Percentiles rank a stretch among this genome's conserved stretches.
Conservation (phyloP, 768 basidiomycete species). For the Mycena vulgaris region DNA sequence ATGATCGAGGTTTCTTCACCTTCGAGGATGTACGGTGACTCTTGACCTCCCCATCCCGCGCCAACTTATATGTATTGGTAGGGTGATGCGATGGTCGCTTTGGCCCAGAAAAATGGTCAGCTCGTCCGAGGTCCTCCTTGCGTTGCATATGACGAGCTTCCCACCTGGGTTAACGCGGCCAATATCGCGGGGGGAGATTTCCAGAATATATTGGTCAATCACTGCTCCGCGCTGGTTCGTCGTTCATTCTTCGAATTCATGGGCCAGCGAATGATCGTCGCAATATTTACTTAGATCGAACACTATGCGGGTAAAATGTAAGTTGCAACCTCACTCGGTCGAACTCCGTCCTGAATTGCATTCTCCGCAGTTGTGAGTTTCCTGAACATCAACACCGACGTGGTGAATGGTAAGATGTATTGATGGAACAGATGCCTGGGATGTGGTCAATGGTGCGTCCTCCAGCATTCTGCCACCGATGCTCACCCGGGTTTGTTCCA, state of each 20-base stretch:
- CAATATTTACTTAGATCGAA: conserved; percentile 37
- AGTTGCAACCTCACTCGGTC: conserved; percentile 5
- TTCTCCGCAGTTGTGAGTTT: conserved; percentile 55
- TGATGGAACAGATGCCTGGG: conserved; percentile 42
- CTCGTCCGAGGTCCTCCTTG: conserved; percentile 63
- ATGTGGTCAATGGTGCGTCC: conserved; percentile 56
- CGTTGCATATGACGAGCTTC: conserved; percentile 67
- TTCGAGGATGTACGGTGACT: conserved; percentile 49
- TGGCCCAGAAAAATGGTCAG: conserved; percentile 62
- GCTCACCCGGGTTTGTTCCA: background rate
- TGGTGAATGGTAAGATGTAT: background rate
- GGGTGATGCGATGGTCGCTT: conserved; percentile 47
- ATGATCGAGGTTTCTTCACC: conserved; percentile 50
- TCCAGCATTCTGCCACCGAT: too few species aligned
- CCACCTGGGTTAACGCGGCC: conserved; percentile 62
- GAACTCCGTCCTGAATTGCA: background rate
- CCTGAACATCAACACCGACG: too few species aligned
- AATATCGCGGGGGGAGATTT: conserved; percentile 56
- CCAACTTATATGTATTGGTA: background rate
- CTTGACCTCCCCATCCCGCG: accelerated
- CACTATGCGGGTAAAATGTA: conserved; percentile 70
- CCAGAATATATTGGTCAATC: conserved; percentile 60
- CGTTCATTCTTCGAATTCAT: background rate
- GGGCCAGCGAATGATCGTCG: background rate
- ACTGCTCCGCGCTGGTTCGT: conserved; percentile 63